Evolutionary conservation across 805 yeast species (phyloP), one percentile per base, ranked within the genome.

Genomic region (Jamesozyma gamospora): DNA sequence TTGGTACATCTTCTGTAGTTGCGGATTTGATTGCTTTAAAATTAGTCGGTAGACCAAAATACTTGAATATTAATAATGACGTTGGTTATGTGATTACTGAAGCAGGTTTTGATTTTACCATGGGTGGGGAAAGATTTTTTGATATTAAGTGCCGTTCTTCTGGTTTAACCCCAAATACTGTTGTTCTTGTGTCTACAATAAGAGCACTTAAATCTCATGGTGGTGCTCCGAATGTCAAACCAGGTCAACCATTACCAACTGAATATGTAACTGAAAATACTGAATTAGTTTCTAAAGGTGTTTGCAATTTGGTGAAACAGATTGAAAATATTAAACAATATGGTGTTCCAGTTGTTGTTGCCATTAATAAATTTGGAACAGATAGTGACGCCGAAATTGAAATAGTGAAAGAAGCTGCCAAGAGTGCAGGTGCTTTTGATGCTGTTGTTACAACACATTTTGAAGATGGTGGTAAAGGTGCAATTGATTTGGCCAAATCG

Each of bases 71-170:
- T 8, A 37, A 40, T 14, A 13, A 41, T 4, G 72, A 77, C 39
- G 68, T 70, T 45, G 97, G 97, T 49, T 90, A 75, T 58, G 97
- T 87, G 40, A 85, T 90, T 45, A 90, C 98, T 37, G 98, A 90
- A 64, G 96, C 97, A 30, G 98, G 98, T 39, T 90, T 90, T 66
- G 97, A 90, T 65, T 90, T 92, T 71, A 90, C 96, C 36, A 90
- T 90, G 97, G 98, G 98, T 49, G 97, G 97, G 52, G 98, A 90
- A 70, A 75, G 97, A 56, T 90, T 90, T 67, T 75, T 90, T 65
- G 86, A 90, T 69, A 90, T 90, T 63, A 90, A 90, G 69, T 87
- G 96, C 64, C 79, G 97, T 61, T 73, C 94, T 15, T 82, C 94
- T 30, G 96, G 95, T 4, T 71, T 83, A 42, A 66, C 71, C 30